Base-by-base conservation (phyloP, 2,329 filamentous ascomycete genomes). In the Nothopassalora personata region DNA sequence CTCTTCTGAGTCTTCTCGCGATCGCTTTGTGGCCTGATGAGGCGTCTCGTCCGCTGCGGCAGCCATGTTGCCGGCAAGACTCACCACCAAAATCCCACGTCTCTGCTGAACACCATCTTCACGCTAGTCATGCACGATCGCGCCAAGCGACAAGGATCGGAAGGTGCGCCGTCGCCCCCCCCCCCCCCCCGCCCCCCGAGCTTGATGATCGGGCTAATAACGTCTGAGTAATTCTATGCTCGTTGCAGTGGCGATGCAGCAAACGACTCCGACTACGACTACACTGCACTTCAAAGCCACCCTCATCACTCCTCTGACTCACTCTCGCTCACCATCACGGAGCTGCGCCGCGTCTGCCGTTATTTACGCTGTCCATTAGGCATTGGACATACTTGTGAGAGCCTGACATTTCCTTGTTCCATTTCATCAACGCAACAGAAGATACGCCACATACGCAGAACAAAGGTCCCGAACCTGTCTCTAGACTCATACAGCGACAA, bases 21-120 rank as follows among this genome's bases (percentile, higher is more conserved):
- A 31, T 33, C 71, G 62, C 59, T 73, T 73, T 2, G 62, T 65
- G 59, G 70, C 68, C 28, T 69, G 66, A 50, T 69, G 66, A 50
- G 60, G 61, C 49, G 47, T 18, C 15, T 47, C 56, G 27, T 67
- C 57, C 8, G 53, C 39, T 49, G 58, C 54, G 9, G 60, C 60
- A 23, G 64, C 62, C 63, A 66, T 67, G 15, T 54, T 30, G 31
- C n/a, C 23, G n/a, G 4, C 8, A 11, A 36, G 28, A 33, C 8
- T 52, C 39, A 43, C 13, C 39, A n/a, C 39, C 39, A 18, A 18
- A 43, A n/a, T 5, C n/a, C 18, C 39, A 43, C n/a, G 39, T 43
- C 34, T 10, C 34, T 10, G 33, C 33, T 36, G 3, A 11, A 36
- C 34, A 15, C 11, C 10, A 36, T 10, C 34, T 11, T 1, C 34